phyloP scores from a whole-genome alignment of 2,329 filamentous ascomycete species.

The Escovopsis sp. region DNA sequence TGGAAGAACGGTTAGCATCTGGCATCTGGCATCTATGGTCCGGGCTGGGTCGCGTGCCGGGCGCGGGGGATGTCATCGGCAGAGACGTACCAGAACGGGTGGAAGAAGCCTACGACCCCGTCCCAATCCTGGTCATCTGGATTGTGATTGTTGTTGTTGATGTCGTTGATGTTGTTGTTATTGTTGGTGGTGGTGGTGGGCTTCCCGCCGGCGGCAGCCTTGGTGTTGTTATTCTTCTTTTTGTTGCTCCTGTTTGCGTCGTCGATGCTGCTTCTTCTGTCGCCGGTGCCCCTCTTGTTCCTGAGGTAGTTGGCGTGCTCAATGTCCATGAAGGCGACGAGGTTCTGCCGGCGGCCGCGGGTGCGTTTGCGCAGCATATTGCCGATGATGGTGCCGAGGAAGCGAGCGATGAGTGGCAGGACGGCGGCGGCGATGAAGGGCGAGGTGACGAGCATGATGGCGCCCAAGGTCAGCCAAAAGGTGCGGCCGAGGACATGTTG shows the following conservation, averaged over 20 bases:
- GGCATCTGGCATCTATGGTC: too few species aligned
- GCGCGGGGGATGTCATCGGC: background rate
- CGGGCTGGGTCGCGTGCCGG: background rate
- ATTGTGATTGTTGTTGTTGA: too few species aligned
- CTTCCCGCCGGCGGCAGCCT: constrained; percentile 31
- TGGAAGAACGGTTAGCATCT: constrained; percentile 18
- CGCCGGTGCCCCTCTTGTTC: constrained; percentile 17
- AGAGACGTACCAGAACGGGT: constrained; percentile 72
- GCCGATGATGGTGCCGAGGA: constrained; percentile 34
- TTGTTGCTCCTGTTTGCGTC: constrained; percentile 31
- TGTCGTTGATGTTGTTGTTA: too few species aligned
- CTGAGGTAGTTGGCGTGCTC: constrained; percentile 26
- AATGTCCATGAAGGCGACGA: constrained; percentile 36
- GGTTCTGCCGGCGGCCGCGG: constrained; percentile 42
- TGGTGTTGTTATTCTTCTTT: constrained; percentile 46
- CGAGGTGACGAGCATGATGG: background rate
- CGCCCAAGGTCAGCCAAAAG: too few species aligned
- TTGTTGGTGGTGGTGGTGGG: too few species aligned
- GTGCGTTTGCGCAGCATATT: constrained; percentile 50
- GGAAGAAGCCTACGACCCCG: constrained; percentile 89
- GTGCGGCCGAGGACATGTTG: background rate
- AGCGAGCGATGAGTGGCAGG: constrained; percentile 11
- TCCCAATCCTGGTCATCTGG: constrained; percentile 46
- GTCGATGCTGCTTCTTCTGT: too few species aligned
- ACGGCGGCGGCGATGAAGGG: constrained; percentile 12